Base-by-base conservation (phyloP, 140 eudicot genomes). In the Bidens hawaiensis region DNA sequence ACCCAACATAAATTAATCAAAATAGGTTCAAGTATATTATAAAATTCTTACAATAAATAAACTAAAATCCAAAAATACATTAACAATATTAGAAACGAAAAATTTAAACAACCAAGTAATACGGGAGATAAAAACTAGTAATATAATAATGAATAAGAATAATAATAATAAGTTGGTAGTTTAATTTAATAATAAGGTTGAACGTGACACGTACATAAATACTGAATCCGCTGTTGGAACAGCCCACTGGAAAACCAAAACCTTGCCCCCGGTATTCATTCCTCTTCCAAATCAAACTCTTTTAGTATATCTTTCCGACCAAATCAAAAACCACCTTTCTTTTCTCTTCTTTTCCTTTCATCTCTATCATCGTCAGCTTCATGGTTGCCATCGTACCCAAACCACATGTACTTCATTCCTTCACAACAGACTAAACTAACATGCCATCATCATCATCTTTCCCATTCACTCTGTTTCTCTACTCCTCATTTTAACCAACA, bases 211-310 rank as follows among this genome's bases (percentile, higher is more conserved):
- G 34, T 58, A 69, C 50, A 43, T 58, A 69, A 51, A 62, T 69
- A 34, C 69, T 26, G 42, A 81, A 75, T 43, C 83, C 82, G 82
- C 78, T 76, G 60, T 79, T 73, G 74, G 25, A 78, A 57, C 78
- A 64, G 95, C 96, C 96, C 96, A 87, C 73, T 63, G 96, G 89
- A 87, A 84, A 62, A 50, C 76, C 47, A 75, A 72, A 69, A 71
- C 68, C 51, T 70, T 77, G 89, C 89, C 85, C 96, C 70, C 75
- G 80, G 96, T 88, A 74, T 81, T 28, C 13, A 74, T 81, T 28
- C 13, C 45, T 49, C 74, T 62, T n/a, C 69, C 6, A 60, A 67
- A 76, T 55, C 81, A 71, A 75, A n/a, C n/a, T n/a, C n/a, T n/a
- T n/a, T n/a, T n/a, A n/a, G 81, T 72, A 66, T 28, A 27, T 62